Percentiles rank a stretch among this genome's conserved stretches.
phyloP scores from a whole-genome alignment of 2,329 filamentous ascomycete genomes.

The Acrodontium crateriforme region DNA sequence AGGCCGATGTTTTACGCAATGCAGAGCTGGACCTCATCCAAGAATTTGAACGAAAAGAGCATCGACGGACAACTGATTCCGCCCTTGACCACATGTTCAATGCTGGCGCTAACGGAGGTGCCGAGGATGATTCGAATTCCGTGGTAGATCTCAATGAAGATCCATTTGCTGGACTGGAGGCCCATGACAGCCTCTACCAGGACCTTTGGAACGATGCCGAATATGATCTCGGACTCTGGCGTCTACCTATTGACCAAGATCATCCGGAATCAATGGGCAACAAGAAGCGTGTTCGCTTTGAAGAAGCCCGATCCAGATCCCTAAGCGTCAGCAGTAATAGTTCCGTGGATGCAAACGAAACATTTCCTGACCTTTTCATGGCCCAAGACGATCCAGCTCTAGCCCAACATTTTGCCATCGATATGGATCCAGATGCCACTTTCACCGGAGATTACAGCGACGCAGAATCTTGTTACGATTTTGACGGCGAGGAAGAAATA shows the following conservation, averaged over 20 bases:
- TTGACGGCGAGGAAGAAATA: constrained; percentile 20
- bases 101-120: too few relatives aligned
- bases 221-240: constrained; percentile 12
- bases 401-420: constrained; percentile 9
- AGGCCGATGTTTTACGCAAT: constrained; percentile 11
- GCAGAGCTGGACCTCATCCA: constrained; percentile 16
- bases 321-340: constrained; percentile 19
- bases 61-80: too few relatives aligned
- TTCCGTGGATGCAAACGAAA: constrained; percentile 17
- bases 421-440: constrained; percentile 10
- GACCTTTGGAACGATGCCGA: constrained; percentile 19
- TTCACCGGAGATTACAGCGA: constrained; percentile 12
- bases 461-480: constrained; percentile 21
- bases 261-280: constrained; percentile 12
- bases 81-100: too few relatives aligned
- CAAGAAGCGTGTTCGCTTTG: constrained; percentile 23
- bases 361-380: constrained; percentile 23
- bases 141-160: constrained; percentile 15
- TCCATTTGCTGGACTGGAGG: constrained; percentile 15
- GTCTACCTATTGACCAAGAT: constrained; percentile 9
- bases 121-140: too few relatives aligned
- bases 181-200: constrained; percentile 12
- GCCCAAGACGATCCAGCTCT: constrained; percentile 12
- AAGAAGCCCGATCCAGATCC: constrained; percentile 15
- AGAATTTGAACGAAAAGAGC: constrained; percentile 16